Conservation (phyloP, 495 filamentous ascomycete species). For the Penicillium odoratum region DNA sequence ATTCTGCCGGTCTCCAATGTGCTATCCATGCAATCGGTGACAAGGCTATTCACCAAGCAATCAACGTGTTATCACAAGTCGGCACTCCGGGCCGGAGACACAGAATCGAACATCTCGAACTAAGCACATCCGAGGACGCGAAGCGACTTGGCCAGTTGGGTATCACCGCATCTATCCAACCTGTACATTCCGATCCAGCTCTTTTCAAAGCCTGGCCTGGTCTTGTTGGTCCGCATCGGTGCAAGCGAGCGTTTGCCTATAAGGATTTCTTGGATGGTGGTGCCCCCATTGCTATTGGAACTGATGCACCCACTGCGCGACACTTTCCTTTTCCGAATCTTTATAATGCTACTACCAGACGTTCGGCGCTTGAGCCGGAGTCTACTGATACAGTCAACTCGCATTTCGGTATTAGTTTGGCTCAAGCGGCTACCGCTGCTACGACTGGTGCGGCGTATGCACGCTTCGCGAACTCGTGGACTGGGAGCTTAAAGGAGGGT, state of each 20-base stretch:
- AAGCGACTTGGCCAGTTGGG: constrained; percentile 52
- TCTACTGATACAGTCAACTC: constrained; percentile 49
- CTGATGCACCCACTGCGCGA: constrained; percentile 59
- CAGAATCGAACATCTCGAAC: constrained; percentile 62
- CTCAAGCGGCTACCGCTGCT: constrained; percentile 54
- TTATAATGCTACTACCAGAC: constrained; percentile 59
- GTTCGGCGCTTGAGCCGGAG: constrained; percentile 52
- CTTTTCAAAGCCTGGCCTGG: constrained; percentile 60
- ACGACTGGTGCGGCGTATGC: constrained; percentile 59
- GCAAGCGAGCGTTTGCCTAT: constrained; percentile 60
- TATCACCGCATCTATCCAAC: constrained; percentile 64
- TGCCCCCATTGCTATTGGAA: constrained; percentile 56
- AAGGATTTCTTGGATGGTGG: constrained; percentile 58
- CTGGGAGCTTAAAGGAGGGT: constrained; percentile 51
- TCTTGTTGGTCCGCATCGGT: constrained; percentile 54
- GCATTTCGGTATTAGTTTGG: constrained; percentile 52
- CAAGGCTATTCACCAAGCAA: constrained; percentile 52
- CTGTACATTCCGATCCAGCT: constrained; percentile 61
- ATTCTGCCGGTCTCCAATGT: constrained; percentile 56
- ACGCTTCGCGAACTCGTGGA: constrained; percentile 56
- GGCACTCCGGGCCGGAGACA: constrained; percentile 44
- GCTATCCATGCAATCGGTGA: constrained; percentile 70
- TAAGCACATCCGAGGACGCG: constrained; percentile 54
- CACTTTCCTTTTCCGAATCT: constrained; percentile 55
- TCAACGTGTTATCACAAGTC: constrained; percentile 52